Percentiles rank a stretch among this genome's conserved stretches.
Conservation (phyloP, 2,329 filamentous ascomycete genomes). For the Atkinsonella hypoxylon region DNA sequence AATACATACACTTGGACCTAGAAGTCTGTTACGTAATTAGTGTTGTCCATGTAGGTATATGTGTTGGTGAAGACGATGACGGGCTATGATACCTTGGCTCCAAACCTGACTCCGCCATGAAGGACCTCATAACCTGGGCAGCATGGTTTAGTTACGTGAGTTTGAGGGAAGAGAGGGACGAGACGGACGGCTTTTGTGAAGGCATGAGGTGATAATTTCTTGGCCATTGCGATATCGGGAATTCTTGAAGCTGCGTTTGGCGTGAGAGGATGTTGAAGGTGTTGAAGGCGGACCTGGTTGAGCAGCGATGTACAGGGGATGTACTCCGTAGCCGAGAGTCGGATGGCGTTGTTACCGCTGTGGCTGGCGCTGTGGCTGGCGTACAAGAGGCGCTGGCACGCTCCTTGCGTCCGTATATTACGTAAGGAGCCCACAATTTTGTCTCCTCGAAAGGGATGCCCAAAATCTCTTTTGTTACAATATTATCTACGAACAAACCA, state of each 20-base stretch:
- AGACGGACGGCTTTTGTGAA: slow-evolving; percentile 23
- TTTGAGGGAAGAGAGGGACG: background rate
- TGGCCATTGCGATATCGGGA: slow-evolving; percentile 16
- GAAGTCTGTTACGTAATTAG: slow-evolving; percentile 12
- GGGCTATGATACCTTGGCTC: slow-evolving; percentile 59
- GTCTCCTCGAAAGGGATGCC: no score
- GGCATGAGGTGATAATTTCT: slow-evolving; percentile 20
- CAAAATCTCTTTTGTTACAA: no score
- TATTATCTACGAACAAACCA: no score
- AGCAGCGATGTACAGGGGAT: background rate
- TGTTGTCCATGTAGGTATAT: background rate
- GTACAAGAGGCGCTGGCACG: no score
- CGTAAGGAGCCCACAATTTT: no score
- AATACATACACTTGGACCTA: slow-evolving; percentile 14
- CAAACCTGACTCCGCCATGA: slow-evolving; percentile 72
- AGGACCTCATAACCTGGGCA: slow-evolving; percentile 67
- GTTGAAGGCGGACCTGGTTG: no score
- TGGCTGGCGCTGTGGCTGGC: no score
- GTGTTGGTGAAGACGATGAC: background rate
- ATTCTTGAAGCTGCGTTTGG: no score
- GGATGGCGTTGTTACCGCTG: no score
- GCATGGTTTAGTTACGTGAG: background rate
- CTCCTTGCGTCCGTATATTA: no score
- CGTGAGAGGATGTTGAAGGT: no score
- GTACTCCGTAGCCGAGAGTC: no score